Evolutionary conservation across 768 basidiomycete species (phyloP), one percentile per base, ranked within the genome.

Genomic region (Naganishia vishniacii): DNA sequence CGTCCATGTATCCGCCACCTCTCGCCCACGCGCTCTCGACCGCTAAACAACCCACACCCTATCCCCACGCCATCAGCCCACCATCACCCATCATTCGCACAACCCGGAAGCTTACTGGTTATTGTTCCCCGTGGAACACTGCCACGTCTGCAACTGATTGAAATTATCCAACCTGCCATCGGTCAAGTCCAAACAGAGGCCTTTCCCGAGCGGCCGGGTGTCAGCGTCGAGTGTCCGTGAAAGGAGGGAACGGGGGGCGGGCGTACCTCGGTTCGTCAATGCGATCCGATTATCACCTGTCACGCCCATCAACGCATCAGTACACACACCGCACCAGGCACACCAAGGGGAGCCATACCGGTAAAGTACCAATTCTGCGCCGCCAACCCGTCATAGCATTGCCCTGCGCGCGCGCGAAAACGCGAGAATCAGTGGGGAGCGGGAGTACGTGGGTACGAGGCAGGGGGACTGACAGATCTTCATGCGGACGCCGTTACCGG

Each of bases 401-500:
- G 48, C 53, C 53, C 53, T 56, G 23, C 42, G 9, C n/a, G 42
- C 42, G 42, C 42, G 37, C 8, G 37, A 8, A 16, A 16, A 11
- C 47, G 28, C 25, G 47, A 48, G 12, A 28, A 25, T 25, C 11
- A 48, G 47, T 28, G 20, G 15, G 20, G 34, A 59, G 34, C 8
- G 15, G n/a, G 23, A 45, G 45, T 29, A n/a, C n/a, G n/a, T 46
- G 44, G 31, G 13, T 4, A 34, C 18, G 29, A 13, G 15, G 28
- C 9, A 25, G 28, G 32, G 11, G 16, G 2, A 56, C 53, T n/a
- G 23, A 56, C 53, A 56, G 53, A 72, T 66, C 62, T 70, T 72
- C 59, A 67, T 60, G 34, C 66, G 29, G 28, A 59, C 59, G n/a
- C 71, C 71, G 56, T 67, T 64, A 1, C 62, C 53, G n/a, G 71